Percentiles rank a stretch among this genome's conserved stretches.
Conservation (phyloP, 2,329 filamentous ascomycete species). For the Aspergillus viridinutans region DNA sequence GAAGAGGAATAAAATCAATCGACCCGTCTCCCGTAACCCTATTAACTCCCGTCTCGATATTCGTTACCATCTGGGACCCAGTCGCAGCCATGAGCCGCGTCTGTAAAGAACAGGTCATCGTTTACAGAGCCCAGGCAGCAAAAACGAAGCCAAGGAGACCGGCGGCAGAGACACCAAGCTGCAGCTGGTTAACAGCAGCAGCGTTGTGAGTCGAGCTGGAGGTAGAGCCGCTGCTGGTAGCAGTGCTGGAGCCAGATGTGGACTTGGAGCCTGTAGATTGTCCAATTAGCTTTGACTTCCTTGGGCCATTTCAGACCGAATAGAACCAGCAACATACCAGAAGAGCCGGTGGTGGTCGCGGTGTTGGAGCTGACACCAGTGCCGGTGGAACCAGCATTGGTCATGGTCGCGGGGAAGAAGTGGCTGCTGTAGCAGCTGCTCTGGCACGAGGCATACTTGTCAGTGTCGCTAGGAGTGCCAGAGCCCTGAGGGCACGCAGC, state of each 20-base stretch:
- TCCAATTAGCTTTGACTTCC: not conserved
- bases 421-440: conserved; percentile 47
- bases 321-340: conserved; percentile 7
- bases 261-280: conserved; percentile 7
- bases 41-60: not conserved
- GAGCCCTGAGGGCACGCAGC: conserved; percentile 51
- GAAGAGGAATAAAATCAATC: not conserved
- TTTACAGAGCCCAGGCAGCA: conserved; percentile 37
- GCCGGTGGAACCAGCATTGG: conserved; percentile 15
- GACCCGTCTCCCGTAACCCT: not conserved
- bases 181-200: conserved; percentile 22
- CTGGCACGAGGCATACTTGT: conserved; percentile 47
- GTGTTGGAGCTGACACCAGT: conserved; percentile 12
- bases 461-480: conserved; percentile 43
- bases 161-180: conserved; percentile 31
- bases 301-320: not conserved
- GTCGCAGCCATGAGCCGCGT: not conserved
- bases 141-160: conserved; percentile 33
- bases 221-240: conserved; percentile 13
- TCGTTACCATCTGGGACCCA: not conserved
- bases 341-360: conserved; percentile 9
- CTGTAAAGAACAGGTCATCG: not conserved
- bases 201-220: conserved; percentile 24
- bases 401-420: conserved; percentile 40
- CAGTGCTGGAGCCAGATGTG: conserved; percentile 8